Conservation (phyloP, 1,284 basidiomycete species). For the Anthracocystis walkeri region DNA sequence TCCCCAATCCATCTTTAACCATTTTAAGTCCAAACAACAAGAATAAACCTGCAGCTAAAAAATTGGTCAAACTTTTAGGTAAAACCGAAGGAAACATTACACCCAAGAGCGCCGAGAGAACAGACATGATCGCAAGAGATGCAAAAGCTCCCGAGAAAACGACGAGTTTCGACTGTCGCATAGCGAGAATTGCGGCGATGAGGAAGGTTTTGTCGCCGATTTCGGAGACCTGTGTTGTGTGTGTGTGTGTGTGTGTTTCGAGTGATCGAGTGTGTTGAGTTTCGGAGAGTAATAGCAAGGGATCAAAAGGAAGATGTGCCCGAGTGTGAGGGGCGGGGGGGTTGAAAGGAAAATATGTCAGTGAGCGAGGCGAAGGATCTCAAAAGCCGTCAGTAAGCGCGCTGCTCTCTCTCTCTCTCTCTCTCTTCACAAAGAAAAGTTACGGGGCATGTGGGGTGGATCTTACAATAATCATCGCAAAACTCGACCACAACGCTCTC, state of each 20-base stretch:
- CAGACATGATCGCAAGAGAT: slow-evolving; percentile 85
- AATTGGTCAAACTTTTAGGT: slow-evolving; percentile 76
- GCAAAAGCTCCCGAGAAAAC: slow-evolving; percentile 92
- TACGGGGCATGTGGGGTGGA: too few relatives aligned
- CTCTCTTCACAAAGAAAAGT: too few relatives aligned
- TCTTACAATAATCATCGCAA: slow-evolving; percentile 57
- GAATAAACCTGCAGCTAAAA: slow-evolving; percentile 77
- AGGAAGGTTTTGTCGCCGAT: slow-evolving; percentile 97
- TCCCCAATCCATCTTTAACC: slow-evolving; percentile 54
- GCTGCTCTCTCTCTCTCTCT: too few relatives aligned
- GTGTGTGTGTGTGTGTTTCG: not conserved
- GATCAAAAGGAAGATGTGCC: too few relatives aligned
- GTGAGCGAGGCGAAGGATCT: too few relatives aligned
- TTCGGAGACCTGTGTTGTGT: slow-evolving; percentile 68
- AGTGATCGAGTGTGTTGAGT: not conserved
- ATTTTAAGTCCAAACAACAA: slow-evolving; percentile 64
- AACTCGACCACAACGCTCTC: slow-evolving; percentile 46
- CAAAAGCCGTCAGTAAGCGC: too few relatives aligned
- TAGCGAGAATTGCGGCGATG: slow-evolving; percentile 94
- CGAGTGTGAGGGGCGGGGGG: too few relatives aligned
- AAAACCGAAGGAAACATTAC: slow-evolving; percentile 64
- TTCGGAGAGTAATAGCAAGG: not conserved
- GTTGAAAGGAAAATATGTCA: slow-evolving; percentile 11
- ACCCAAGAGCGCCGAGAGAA: slow-evolving; percentile 64
- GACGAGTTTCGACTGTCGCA: slow-evolving; percentile 85